Conservation (phyloP, 169 alveolate species). For the Plasmodium berghei region DNA sequence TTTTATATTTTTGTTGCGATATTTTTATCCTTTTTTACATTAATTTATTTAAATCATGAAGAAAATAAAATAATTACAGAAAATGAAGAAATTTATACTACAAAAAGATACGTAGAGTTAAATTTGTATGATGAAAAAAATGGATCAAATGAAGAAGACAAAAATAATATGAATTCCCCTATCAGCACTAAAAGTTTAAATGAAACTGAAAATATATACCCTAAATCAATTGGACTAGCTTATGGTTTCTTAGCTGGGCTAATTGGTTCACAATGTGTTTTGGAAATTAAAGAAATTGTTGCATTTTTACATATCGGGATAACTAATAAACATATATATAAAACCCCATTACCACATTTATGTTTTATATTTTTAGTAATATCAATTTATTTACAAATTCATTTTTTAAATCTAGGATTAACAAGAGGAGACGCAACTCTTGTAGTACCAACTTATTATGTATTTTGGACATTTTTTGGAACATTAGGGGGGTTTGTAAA, state of each 20-base stretch:
- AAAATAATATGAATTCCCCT: conserved; percentile 27
- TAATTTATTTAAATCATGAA: conserved; percentile 81
- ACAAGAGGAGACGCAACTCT: conserved; percentile 89
- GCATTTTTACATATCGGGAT: conserved; percentile 81
- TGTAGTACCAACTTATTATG: conserved; percentile 89
- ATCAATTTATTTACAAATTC: conserved; percentile 88
- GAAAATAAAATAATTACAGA: conserved; percentile 81
- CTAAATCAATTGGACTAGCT: conserved; percentile 81
- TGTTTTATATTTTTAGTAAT: conserved; percentile 82
- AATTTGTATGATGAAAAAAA: conserved; percentile 69
- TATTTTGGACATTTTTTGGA: conserved; percentile 89
- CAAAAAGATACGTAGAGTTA: conserved; percentile 78
- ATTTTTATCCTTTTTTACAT: conserved; percentile 83
- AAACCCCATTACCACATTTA: conserved; percentile 84
- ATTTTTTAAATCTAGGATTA: conserved; percentile 87
- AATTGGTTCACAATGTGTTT: conserved; percentile 88
- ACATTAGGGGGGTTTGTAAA: conserved; percentile 90
- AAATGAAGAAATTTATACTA: conserved; percentile 78
- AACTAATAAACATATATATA: conserved; percentile 75
- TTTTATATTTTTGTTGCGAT: conserved; percentile 82
- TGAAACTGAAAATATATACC: conserved; percentile 74
- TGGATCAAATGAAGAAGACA: conserved; percentile 27
- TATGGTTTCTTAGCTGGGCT: conserved; percentile 89
- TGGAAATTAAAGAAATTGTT: conserved; percentile 88
- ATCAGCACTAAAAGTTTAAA: conserved; percentile 44